A percentile compares a stretch with the other conserved stretches of the same genome.
These are phyloP conservation scores for Cupressus sempervirens DNA, from an alignment of 75 land plant species.

Conservation along the genomic window DNA sequence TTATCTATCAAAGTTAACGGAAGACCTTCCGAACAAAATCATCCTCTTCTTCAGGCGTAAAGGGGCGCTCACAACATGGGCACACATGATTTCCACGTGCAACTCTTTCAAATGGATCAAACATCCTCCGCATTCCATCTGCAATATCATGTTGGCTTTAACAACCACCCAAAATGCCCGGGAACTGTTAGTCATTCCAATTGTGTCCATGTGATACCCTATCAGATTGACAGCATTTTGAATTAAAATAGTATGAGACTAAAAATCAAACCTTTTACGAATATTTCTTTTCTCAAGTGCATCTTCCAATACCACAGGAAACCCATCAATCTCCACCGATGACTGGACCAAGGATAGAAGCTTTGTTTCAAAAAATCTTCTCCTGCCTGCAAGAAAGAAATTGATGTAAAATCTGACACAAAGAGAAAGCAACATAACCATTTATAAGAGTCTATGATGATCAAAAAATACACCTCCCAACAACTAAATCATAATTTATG, in stretches of 20 bases:
- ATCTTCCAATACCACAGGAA: conserved; percentile 37
- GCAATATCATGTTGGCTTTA: conserved; percentile 91
- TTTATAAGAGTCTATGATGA: not conserved
- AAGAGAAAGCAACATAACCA: not conserved
- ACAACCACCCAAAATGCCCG: not conserved
- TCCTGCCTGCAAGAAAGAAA: conserved; percentile 52
- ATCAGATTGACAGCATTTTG: not conserved
- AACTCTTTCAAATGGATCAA: conserved; percentile 87
- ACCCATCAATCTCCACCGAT: conserved; percentile 49
- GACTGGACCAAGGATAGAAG: conserved; percentile 50
- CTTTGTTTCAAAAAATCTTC: conserved; percentile 64
- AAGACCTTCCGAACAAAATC: conserved; percentile 89
- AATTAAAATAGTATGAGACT: not conserved
- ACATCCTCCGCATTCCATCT: conserved; percentile 88
- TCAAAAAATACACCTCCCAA: not conserved
- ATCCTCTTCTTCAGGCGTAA: conserved; percentile 88
- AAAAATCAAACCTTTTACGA: conserved; percentile 58
- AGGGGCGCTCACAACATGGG: conserved; percentile 96
- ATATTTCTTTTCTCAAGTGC: conserved; percentile 69
- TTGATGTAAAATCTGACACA: not conserved
- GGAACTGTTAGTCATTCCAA: not conserved
- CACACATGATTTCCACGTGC: conserved; percentile 92
- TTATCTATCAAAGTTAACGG: not conserved
- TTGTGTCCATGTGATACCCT: not conserved
- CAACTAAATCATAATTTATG: not conserved